phyloP scores from a whole-genome alignment of 2,329 filamentous ascomycete species.

The Stachybotrys chlorohalonatus region DNA sequence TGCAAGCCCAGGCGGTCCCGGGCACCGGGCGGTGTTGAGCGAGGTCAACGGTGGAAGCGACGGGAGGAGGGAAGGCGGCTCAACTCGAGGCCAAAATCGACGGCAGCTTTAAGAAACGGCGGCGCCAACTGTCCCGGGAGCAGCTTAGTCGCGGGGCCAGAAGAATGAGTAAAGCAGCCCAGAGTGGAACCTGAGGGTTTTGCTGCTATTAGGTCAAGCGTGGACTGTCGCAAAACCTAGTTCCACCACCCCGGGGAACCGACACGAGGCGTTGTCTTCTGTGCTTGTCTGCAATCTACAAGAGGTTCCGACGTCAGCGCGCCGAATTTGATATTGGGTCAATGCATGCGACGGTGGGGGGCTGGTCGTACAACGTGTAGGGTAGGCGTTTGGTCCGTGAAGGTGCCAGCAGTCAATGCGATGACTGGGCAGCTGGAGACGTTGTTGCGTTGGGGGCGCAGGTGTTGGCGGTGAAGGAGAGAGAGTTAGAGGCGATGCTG shows the following conservation, averaged over 20 bases:
- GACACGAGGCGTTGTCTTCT: background rate
- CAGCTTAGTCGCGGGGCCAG: background rate
- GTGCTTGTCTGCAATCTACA: background rate
- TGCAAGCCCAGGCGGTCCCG: slow-evolving; percentile 1
- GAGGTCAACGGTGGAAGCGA: background rate
- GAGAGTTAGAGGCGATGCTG: background rate
- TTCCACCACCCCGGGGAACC: background rate
- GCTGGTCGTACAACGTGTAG: background rate
- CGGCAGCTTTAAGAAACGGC: background rate
- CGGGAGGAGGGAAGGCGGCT: background rate
- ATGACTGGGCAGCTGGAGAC: too few species aligned
- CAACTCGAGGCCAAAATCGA: background rate
- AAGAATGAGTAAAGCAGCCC: background rate
- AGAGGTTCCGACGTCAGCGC: background rate
- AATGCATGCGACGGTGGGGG: background rate
- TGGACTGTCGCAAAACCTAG: background rate
- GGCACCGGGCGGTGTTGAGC: background rate
- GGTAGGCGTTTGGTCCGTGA: background rate
- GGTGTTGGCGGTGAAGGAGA: background rate
- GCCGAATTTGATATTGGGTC: background rate
- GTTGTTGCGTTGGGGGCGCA: background rate
- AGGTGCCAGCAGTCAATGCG: too few species aligned
- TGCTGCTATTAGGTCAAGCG: background rate
- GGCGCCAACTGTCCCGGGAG: background rate
- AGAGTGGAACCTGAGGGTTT: background rate